Evolutionary conservation across 1,284 basidiomycete species (phyloP).

Genomic region (Papiliotrema nemorosa): DNA sequence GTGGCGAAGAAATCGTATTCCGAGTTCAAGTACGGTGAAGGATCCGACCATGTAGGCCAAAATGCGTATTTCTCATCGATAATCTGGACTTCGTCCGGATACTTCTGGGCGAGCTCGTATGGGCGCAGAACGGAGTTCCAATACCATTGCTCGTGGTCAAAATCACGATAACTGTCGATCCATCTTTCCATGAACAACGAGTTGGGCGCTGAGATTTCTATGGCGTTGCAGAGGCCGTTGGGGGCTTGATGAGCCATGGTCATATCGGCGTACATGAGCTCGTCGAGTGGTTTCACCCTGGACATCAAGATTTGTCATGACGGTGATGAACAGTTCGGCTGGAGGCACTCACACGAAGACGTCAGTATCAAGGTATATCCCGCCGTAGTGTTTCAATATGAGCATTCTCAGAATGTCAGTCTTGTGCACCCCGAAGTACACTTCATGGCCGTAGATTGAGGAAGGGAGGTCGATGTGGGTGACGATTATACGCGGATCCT

Average conservation of each 20-base stretch:
- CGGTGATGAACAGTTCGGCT: not conserved
- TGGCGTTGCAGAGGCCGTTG: not conserved
- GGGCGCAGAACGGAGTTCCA: not conserved
- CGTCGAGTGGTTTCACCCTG: constrained; percentile 2
- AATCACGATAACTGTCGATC: not conserved
- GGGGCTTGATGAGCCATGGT: not conserved
- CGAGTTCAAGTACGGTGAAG: not conserved
- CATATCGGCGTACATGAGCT: not conserved
- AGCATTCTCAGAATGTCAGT: not conserved
- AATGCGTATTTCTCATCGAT: not conserved
- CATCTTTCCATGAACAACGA: not conserved
- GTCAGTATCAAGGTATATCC: constrained; percentile 1
- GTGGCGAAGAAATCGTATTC: not conserved
- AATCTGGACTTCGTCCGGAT: not conserved
- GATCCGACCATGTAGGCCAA: not conserved
- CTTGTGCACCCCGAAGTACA: not conserved
- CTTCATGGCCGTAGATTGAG: not conserved
- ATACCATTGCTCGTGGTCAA: not conserved
- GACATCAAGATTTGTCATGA: not conserved
- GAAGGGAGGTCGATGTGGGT: not conserved
- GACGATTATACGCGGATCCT: not conserved
- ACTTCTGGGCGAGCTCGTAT: not conserved
- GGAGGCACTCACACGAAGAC: not conserved
- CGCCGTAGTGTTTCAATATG: constrained; percentile 1
- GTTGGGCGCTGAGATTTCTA: not conserved